Conservation (phyloP, 768 basidiomycete species). For the Pleurotus ostreatus region DNA sequence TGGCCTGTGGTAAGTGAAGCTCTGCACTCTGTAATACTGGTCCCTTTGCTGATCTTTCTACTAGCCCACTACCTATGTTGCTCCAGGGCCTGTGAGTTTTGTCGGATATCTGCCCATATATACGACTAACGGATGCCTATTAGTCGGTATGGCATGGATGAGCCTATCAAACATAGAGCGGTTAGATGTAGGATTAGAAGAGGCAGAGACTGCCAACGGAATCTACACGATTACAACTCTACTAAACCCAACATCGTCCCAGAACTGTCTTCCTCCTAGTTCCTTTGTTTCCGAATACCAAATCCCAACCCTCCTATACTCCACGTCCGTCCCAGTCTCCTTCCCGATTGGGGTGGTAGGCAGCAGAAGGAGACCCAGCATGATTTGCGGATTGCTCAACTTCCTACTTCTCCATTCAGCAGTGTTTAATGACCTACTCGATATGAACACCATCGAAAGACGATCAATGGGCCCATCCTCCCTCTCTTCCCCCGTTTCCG, state of each 20-base stretch:
- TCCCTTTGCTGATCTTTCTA: background rate
- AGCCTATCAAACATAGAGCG: background rate
- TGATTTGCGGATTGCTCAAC: background rate
- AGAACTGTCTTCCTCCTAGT: background rate
- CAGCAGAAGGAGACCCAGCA: background rate
- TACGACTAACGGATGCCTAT: background rate
- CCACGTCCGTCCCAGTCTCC: background rate
- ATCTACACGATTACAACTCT: background rate
- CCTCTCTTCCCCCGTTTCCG: background rate
- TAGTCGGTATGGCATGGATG: constrained; percentile 21
- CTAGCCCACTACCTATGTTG: constrained; percentile 17
- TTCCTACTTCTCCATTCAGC: background rate
- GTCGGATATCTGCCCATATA: background rate
- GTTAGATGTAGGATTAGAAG: too few species aligned
- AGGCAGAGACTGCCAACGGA: too few species aligned
- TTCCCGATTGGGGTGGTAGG: background rate
- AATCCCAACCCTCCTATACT: constrained; percentile 1
- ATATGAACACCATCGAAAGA: background rate
- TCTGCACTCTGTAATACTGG: background rate
- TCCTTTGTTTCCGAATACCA: background rate
- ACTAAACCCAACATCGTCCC: background rate
- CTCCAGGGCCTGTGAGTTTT: constrained; percentile 21
- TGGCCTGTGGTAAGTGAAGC: background rate
- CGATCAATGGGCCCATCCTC: background rate
- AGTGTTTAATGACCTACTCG: background rate